These are phyloP conservation scores for Raphidocelis subcapitata DNA, from an alignment of 139 green algal genomes.

Conservation along the genomic window DNA sequence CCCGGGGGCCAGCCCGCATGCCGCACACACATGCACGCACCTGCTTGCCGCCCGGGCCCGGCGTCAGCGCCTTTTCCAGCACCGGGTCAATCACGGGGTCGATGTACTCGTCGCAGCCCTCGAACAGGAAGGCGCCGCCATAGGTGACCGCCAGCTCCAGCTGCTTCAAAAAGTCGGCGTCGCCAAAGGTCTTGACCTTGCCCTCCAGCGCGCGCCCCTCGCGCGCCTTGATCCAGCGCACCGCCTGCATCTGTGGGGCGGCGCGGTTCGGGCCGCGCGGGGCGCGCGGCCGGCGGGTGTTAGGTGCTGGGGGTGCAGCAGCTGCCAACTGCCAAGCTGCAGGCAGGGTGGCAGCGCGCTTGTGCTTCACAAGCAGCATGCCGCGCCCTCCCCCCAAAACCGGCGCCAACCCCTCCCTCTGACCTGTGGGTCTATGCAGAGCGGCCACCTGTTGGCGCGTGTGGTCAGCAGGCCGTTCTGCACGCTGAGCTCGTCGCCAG, in stretches of 20 bases:
- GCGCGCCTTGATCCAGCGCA: conserved; percentile 85
- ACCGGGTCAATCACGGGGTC: conserved; percentile 90
- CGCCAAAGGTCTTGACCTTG: conserved; percentile 86
- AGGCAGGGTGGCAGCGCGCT: too few relatives aligned
- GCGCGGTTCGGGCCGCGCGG: too few relatives aligned
- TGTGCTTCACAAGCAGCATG: too few relatives aligned
- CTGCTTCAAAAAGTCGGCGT: conserved; percentile 91
- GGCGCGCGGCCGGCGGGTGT: too few relatives aligned
- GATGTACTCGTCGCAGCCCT: conserved; percentile 91
- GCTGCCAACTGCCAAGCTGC: too few relatives aligned
- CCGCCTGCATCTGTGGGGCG: conserved; percentile 70
- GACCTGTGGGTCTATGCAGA: conserved; percentile 84
- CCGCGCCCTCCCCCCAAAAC: too few relatives aligned
- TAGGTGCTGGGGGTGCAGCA: too few relatives aligned
- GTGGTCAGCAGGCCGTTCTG: conserved; percentile 82
- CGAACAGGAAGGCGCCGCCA: conserved; percentile 88
- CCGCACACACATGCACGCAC: too few relatives aligned
- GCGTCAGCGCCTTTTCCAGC: conserved; percentile 78
- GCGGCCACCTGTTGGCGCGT: conserved; percentile 75
- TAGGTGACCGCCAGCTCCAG: conserved; percentile 92
- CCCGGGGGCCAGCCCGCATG: too few relatives aligned
- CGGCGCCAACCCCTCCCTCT: too few relatives aligned
- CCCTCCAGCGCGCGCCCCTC: conserved; percentile 84
- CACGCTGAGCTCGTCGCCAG: conserved; percentile 70
- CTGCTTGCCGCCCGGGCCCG: conserved; percentile 31